Conservation (phyloP, 1,284 basidiomycete genomes). For the Sporisorium sorghi region DNA sequence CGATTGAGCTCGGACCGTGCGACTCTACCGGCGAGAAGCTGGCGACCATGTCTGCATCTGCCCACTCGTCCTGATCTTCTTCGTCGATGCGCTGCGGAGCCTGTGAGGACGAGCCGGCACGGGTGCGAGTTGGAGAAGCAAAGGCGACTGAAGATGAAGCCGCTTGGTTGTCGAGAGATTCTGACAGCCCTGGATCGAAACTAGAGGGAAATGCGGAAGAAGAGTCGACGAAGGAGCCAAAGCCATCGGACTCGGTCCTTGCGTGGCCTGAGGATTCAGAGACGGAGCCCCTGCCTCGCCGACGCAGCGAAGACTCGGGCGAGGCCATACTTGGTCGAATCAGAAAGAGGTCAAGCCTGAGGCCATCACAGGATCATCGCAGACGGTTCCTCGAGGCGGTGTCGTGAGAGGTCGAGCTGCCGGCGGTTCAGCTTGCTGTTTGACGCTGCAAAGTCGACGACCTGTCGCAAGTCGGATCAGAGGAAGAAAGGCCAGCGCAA, state of each 20-base stretch:
- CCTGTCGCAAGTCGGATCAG: not conserved
- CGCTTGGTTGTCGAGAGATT: slow-evolving; percentile 23
- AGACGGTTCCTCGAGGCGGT: not conserved
- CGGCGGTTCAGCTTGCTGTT: slow-evolving; percentile 15
- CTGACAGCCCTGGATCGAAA: slow-evolving; percentile 34
- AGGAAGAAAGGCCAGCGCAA: not conserved
- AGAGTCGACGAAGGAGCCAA: slow-evolving; percentile 52
- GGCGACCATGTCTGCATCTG: slow-evolving; percentile 51
- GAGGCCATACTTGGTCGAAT: slow-evolving; percentile 28
- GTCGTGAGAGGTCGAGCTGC: not conserved
- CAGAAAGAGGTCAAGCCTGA: not conserved
- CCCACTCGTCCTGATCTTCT: slow-evolving; percentile 46
- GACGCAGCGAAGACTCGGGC: slow-evolving; percentile 40
- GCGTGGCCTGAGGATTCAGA: slow-evolving; percentile 28
- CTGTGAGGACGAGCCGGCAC: slow-evolving; percentile 13
- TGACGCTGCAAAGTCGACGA: not conserved
- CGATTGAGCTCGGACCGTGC: slow-evolving; percentile 4
- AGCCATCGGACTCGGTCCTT: slow-evolving; percentile 41
- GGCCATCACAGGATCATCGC: slow-evolving; percentile 10
- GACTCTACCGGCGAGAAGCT: slow-evolving; percentile 49
- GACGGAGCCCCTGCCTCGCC: slow-evolving; percentile 43
- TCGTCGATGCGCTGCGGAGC: not conserved
- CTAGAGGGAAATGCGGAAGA: slow-evolving; percentile 29
- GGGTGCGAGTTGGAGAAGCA: slow-evolving; percentile 14
- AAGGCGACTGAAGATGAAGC: slow-evolving; percentile 23